These are phyloP conservation scores for Strobilomyces echinocephalus DNA, from an alignment of 768 basidiomycete genomes.

Conservation along the genomic window DNA sequence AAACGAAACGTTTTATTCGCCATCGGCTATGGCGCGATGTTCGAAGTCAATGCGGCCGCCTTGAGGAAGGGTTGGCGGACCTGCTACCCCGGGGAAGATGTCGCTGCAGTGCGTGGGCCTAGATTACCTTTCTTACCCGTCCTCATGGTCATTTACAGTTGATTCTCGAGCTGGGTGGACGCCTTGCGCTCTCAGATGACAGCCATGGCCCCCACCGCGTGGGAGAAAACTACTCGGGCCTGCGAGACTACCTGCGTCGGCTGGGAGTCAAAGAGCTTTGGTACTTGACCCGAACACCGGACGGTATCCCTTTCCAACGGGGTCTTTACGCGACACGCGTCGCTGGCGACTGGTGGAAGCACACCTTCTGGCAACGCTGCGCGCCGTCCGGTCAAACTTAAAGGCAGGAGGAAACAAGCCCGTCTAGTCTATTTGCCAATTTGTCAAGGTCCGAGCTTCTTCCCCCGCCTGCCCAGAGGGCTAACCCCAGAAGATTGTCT, in stretches of 20 bases:
- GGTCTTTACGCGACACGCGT: slow-evolving; percentile 41
- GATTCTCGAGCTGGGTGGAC: slow-evolving; percentile 64
- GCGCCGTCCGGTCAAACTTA: slow-evolving; percentile 12
- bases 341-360: slow-evolving; percentile 52
- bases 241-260: slow-evolving; percentile 59
- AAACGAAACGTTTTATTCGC: slow-evolving; percentile 73
- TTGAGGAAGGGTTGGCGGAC: slow-evolving; percentile 87
- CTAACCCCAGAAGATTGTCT: slow-evolving; percentile 10
- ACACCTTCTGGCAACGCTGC: slow-evolving; percentile 51
- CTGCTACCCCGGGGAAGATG: slow-evolving; percentile 78
- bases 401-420: slow-evolving; percentile 10
- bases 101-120: slow-evolving; percentile 57
- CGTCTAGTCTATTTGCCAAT: slow-evolving; percentile 11
- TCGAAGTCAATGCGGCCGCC: slow-evolving; percentile 91
- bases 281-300: slow-evolving; percentile 44
- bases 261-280: slow-evolving; percentile 63
- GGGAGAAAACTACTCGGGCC: slow-evolving; percentile 74
- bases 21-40: slow-evolving; percentile 79
- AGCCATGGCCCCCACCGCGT: slow-evolving; percentile 89
- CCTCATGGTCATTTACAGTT: slow-evolving; percentile 42
- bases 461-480: slow-evolving; percentile 11
- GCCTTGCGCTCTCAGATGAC: slow-evolving; percentile 88
- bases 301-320: slow-evolving; percentile 26
- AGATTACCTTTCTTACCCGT: slow-evolving; percentile 14
- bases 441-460: slow-evolving; percentile 21